Percentiles rank a stretch among this genome's conserved stretches.
phyloP scores from a whole-genome alignment of 768 basidiomycete species.

The Nidula microcarpa region DNA sequence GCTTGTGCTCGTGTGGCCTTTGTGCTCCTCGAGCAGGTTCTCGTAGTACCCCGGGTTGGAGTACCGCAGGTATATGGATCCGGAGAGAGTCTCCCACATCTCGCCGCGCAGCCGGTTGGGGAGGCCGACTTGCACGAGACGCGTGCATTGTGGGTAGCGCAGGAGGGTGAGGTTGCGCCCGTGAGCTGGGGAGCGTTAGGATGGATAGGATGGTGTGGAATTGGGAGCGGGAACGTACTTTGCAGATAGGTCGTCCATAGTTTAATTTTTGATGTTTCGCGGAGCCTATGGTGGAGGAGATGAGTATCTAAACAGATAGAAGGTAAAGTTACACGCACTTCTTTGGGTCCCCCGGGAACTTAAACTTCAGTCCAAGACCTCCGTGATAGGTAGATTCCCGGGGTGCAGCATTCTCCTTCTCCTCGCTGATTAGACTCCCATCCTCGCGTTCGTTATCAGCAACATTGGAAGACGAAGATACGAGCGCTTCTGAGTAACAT shows the following conservation, averaged over 20 bases:
- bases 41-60: conserved; percentile 82
- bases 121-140: conserved; percentile 95
- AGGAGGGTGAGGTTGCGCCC: conserved; percentile 94
- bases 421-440: conserved; percentile 55
- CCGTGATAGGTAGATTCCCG: conserved; percentile 64
- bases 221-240: conserved; percentile 39
- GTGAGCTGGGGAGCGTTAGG: conserved; percentile 52
- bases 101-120: conserved; percentile 94
- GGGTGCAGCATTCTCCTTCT: conserved; percentile 41
- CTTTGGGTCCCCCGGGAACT: conserved; percentile 90
- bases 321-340: conserved; percentile 49
- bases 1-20: conserved; percentile 77
- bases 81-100: conserved; percentile 97
- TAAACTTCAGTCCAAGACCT: conserved; percentile 78
- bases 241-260: conserved; percentile 89
- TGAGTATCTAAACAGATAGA: neutral
- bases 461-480: conserved; percentile 52
- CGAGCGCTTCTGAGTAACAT: conserved; percentile 90
- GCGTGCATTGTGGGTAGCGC: conserved; percentile 94
- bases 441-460: conserved; percentile 69
- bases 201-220: conserved; percentile 3
- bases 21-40: conserved; percentile 69
- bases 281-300: conserved; percentile 44
- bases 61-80: conserved; percentile 88
- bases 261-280: conserved; percentile 93